Evolutionary conservation across 352 stramenopile species (phyloP), one percentile per base, ranked within the genome.

Genomic region (Sclerospora graminicola): DNA sequence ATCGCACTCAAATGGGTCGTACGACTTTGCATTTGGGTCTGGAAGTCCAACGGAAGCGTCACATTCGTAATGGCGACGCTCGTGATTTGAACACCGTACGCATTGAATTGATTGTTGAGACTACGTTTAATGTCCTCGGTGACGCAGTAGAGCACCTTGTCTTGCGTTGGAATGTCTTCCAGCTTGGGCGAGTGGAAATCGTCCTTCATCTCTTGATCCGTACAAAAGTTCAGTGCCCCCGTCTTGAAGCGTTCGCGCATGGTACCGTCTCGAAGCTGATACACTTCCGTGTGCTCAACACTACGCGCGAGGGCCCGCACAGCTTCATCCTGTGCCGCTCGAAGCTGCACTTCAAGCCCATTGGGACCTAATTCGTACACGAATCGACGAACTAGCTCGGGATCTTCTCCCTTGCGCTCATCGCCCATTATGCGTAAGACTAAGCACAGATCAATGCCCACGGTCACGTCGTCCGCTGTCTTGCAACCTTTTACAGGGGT

Each of bases 391-490:
- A 96, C 85, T 23, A 94, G 66, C 11, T 63, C 52, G 0, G 82
- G 82, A 49, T 95, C 74, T 57, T 95, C 84, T 10, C 75, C 79
- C 26, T 83, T 83, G n/a, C 51, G 51, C 35, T 66, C 62, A 44
- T 94, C 82, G 24, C 82, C 82, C 79, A 93, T 94, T 62, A 96
- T 93, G 14, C 83, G 76, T 2, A 96, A 60, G 14, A 94, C 74
- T n/a, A 94, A 62, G 29, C 73, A 86, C 49, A 95, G 80, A 40
- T 96, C 80, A 37, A 96, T 93, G 19, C 63, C 45, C 6, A 94
- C 80, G 0, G 76, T 91, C 18, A 96, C 83, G 48, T 95, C 74
- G 54, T 96, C 85, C 0, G 70, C 67, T 0, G 85, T 95, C 61
- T 91, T 91, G 63, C 83, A 95, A 15, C 80, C 82, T 47, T 94